These are phyloP conservation scores for Aureobasidium sp. DNA, from an alignment of 2,329 filamentous ascomycete genomes.

Conservation along the genomic window DNA sequence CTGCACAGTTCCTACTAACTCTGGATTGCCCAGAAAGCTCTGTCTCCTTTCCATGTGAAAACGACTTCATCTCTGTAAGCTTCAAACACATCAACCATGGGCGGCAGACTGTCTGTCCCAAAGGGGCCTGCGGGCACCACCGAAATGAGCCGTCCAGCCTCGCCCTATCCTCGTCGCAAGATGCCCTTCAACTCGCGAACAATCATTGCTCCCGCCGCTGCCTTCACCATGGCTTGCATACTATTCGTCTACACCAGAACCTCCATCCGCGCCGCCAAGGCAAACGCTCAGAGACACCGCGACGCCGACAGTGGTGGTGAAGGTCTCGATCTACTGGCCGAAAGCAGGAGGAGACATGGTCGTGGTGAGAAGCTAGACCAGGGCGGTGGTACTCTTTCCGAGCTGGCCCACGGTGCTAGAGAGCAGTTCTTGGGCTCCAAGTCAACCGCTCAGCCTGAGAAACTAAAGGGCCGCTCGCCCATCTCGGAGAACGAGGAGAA, in stretches of 20 bases:
- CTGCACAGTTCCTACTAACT: too few species aligned
- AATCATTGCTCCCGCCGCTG: slow-evolving; percentile 52
- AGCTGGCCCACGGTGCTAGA: slow-evolving; percentile 25
- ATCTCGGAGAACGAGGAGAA: slow-evolving; percentile 31
- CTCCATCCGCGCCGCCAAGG: slow-evolving; percentile 57
- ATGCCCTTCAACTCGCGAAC: slow-evolving; percentile 30
- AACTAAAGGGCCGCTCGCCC: slow-evolving; percentile 26
- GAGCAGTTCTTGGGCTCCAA: slow-evolving; percentile 17
- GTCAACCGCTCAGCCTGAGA: slow-evolving; percentile 28
- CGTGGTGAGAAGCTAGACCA: slow-evolving; percentile 36
- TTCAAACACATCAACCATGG: slow-evolving; percentile 29
- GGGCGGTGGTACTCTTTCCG: slow-evolving; percentile 25
- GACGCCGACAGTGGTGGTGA: slow-evolving; percentile 48
- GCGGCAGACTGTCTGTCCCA: slow-evolving; percentile 38
- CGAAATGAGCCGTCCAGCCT: slow-evolving; percentile 30
- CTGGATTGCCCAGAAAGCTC: not conserved
- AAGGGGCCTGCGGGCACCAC: slow-evolving; percentile 34
- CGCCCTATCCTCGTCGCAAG: slow-evolving; percentile 24
- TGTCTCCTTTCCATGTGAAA: not conserved
- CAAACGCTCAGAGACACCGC: slow-evolving; percentile 52
- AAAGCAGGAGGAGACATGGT: slow-evolving; percentile 46
- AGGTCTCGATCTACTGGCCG: slow-evolving; percentile 42
- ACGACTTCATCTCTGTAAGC: not conserved
- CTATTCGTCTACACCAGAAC: slow-evolving; percentile 55
- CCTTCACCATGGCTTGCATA: slow-evolving; percentile 51